These are phyloP conservation scores for Trichopus zeylanicus DNA, from an alignment of 116 monocot species.

Conservation along the genomic window DNA sequence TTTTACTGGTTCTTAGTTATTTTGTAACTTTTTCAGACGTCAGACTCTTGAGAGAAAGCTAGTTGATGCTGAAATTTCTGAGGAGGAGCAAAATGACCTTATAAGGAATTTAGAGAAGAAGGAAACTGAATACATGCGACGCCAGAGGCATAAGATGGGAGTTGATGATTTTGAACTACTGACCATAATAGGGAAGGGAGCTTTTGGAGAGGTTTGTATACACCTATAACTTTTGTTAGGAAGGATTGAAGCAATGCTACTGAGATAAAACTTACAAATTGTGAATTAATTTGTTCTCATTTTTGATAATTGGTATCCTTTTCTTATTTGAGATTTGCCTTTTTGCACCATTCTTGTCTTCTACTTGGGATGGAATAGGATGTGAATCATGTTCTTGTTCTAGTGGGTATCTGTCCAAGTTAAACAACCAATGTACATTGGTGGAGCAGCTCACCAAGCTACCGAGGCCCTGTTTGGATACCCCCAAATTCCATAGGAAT, in stretches of 20 bases:
- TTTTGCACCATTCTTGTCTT: no score
- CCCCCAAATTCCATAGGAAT: no score
- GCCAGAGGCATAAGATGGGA: slow-evolving; percentile 19
- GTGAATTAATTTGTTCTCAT: no score
- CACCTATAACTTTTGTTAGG: background rate
- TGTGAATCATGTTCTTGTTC: no score
- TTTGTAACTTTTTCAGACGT: slow-evolving; percentile 2
- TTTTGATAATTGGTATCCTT: no score
- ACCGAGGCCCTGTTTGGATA: no score
- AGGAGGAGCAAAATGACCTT: slow-evolving; percentile 17
- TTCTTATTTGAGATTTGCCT: no score
- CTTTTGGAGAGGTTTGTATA: slow-evolving; percentile 20
- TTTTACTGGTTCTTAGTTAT: background rate
- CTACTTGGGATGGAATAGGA: no score
- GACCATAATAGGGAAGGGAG: slow-evolving; percentile 22
- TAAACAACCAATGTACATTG: no score
- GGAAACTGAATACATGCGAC: slow-evolving; percentile 23
- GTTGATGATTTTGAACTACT: slow-evolving; percentile 25
- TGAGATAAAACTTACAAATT: no score
- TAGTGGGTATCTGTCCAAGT: no score
- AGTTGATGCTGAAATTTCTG: slow-evolving; percentile 17
- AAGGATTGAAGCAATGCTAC: background rate
- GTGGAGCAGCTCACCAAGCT: no score
- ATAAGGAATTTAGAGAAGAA: slow-evolving; percentile 18
- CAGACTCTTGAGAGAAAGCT: slow-evolving; percentile 24